Base-by-base conservation (phyloP, 306 rosid genomes). In the Cicer cuneatum region DNA sequence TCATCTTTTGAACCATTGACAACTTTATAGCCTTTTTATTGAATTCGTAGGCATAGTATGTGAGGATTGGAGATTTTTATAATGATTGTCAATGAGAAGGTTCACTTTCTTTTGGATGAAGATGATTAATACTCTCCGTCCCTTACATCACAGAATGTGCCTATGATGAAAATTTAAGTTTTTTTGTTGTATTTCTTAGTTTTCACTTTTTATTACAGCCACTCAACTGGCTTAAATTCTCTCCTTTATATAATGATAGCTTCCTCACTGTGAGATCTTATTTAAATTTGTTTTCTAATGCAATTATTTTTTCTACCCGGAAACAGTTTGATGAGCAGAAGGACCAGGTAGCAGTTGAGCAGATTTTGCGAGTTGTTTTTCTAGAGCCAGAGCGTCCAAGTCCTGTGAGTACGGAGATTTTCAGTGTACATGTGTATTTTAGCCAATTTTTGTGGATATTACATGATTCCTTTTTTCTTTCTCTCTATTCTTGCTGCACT, bases 301-400 rank as follows among this genome's bases (percentile, higher is more conserved):
- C 18, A 14, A n/a, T 4, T 66, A 10, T 18, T 83, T 54, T 3
- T 64, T 63, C 46, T 48, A 57, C 52, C 29, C 78, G 73, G 85
- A 40, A 45, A 52, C 82, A 93, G 98, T 91, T 91, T 78, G 98
- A 94, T 77, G 98, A 94, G 87, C 98, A 86, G 80, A 91, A 88
- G 85, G 97, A 91, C 24, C 96, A 88, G 85, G 97, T 90, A 49
- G 84, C 97, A 18, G 66, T 91, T 62, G 98, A 94, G 79, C 96
- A 91, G 87, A 87, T 94, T 74, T 14, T 94, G 82, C 94, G 92
- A 19, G 98, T 85, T 80, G 88, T 90, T 66, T 94, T 94, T 81
- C 84, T 94, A 52, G 98, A 94, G 79, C 86, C 98, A 19, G 97
- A 87, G 82, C 96, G 89, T 46, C 81, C 97, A 7, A 86, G 82